phyloP scores from a whole-genome alignment of 495 filamentous ascomycete species.

The Neurospora sp. region DNA sequence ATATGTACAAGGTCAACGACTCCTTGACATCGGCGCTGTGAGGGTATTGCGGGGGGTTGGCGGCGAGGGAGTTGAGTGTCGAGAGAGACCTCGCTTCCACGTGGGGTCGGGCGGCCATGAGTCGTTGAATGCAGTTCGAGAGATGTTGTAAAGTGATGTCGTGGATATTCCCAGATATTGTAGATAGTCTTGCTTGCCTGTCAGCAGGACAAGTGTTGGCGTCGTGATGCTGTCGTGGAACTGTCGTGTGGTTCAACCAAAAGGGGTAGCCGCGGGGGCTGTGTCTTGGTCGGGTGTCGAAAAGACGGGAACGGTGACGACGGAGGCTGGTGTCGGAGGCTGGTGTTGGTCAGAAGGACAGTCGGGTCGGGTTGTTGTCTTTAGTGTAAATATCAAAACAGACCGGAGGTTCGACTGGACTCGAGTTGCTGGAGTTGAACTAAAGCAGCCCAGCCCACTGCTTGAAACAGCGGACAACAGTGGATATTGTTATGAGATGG shows the following conservation, averaged over 20 bases:
- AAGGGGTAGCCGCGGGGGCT: background rate
- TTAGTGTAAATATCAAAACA: background rate
- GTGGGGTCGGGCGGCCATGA: constrained; percentile 21
- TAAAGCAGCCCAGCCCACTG: background rate
- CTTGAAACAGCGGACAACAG: background rate
- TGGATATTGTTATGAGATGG: background rate
- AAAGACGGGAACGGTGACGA: background rate
- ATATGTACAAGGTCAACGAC: constrained; percentile 77
- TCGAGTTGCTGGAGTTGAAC: background rate
- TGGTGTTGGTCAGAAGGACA: background rate
- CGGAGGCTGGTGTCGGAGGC: background rate
- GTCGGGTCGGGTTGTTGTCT: background rate
- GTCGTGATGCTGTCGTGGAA: background rate
- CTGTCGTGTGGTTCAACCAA: background rate
- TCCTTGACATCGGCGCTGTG: constrained; percentile 56
- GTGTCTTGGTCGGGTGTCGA: background rate
- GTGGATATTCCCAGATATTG: background rate
- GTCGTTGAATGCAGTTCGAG: background rate
- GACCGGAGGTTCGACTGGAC: background rate
- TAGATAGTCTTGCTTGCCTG: background rate
- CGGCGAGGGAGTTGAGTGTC: constrained; percentile 65
- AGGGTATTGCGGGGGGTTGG: constrained; percentile 78
- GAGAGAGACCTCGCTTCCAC: constrained; percentile 79
- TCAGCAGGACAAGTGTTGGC: background rate
- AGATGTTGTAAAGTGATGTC: background rate